Conservation (phyloP, 78 protist genomes). For the Chrysochromulina parva region DNA sequence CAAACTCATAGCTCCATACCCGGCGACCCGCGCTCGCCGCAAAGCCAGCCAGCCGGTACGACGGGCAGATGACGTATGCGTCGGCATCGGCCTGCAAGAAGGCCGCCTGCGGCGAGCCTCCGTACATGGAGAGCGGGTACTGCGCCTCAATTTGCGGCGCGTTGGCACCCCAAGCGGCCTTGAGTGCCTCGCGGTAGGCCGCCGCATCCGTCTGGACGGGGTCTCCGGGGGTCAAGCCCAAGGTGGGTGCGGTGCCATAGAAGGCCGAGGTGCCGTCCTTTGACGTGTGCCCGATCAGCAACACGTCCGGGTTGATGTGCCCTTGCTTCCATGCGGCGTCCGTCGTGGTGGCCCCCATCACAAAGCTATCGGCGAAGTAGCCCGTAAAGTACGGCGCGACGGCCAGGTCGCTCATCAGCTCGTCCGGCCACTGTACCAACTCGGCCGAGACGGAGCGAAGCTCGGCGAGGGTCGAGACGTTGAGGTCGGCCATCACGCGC, state of each 20-base stretch:
- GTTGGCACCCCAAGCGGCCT: background rate
- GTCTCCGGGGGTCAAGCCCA: background rate
- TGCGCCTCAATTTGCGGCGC: background rate
- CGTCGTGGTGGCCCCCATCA: background rate
- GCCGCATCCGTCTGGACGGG: background rate
- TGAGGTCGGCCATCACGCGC: background rate
- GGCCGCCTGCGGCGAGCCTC: slow-evolving; percentile 1
- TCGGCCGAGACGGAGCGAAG: background rate
- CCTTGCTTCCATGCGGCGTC: no score
- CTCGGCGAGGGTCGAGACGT: background rate
- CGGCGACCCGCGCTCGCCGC: background rate
- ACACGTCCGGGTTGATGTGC: background rate
- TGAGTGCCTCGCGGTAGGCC: background rate
- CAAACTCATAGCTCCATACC: background rate
- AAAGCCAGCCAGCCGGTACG: background rate
- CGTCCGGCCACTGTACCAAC: background rate
- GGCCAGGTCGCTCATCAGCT: background rate
- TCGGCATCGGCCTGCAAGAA: slow-evolving; percentile 2
- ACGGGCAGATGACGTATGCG: background rate
- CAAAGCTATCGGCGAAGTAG: background rate
- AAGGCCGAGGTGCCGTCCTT: background rate
- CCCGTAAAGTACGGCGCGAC: background rate
- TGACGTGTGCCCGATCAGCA: background rate
- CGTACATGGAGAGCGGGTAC: background rate
- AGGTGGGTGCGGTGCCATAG: background rate